A percentile compares a stretch with the other conserved stretches of the same genome.
These are phyloP conservation scores for Pyrrhoderma lamaoense DNA, from an alignment of 1,284 basidiomycete species.

Conservation along the genomic window DNA sequence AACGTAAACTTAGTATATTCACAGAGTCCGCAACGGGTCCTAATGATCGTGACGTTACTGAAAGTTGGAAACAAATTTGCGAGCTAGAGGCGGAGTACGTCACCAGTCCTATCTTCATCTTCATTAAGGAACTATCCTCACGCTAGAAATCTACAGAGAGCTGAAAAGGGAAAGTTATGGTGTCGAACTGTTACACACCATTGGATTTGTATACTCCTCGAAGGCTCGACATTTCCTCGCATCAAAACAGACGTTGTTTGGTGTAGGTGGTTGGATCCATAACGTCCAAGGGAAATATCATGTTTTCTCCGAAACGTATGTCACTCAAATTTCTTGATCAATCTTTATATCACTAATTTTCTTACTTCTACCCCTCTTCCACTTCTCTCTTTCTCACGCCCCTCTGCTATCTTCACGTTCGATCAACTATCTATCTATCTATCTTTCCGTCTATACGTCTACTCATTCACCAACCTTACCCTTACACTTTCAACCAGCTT, in stretches of 20 bases:
- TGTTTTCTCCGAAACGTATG: constrained; percentile 87
- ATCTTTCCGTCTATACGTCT: not conserved
- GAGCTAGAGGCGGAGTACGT: constrained; percentile 77
- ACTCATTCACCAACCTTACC: not conserved
- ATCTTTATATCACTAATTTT: not conserved
- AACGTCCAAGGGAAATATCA: constrained; percentile 93
- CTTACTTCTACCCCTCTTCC: constrained; percentile 1
- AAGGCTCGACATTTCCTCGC: constrained; percentile 82
- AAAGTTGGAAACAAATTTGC: constrained; percentile 72
- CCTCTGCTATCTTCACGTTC: not conserved
- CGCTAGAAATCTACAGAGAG: constrained; percentile 40
- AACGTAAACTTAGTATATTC: constrained; percentile 86
- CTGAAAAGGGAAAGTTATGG: constrained; percentile 91
- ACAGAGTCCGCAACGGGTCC: constrained; percentile 82
- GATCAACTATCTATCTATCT: too few relatives aligned
- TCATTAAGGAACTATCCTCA: constrained; percentile 2
- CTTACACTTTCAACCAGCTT: too few relatives aligned
- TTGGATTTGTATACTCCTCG: constrained; percentile 84
- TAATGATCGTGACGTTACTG: constrained; percentile 60
- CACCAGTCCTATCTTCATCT: constrained; percentile 5
- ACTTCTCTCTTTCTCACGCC: not conserved
- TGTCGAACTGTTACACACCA: constrained; percentile 83
- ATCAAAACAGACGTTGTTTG: constrained; percentile 70
- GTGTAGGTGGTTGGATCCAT: constrained; percentile 88
- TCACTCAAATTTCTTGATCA: constrained; percentile 17